These are phyloP conservation scores for Coemansia sp. DNA, from an alignment of 192 early-diverging fungal species.

Conservation along the genomic window DNA sequence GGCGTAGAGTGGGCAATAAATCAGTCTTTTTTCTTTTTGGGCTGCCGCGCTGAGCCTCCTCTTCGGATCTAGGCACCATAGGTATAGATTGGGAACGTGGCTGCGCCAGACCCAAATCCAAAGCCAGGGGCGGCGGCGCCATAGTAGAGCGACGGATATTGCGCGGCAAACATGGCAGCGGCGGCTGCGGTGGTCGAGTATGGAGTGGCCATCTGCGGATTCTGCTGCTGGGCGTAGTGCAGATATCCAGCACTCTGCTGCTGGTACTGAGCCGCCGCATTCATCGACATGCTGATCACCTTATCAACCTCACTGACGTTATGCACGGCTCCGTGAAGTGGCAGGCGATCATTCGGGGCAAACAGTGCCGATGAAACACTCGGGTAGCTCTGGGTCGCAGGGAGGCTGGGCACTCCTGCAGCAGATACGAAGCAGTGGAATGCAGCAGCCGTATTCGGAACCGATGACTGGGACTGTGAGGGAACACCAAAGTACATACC, in stretches of 20 bases:
- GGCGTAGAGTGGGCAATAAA: constrained; percentile 5
- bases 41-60: neutral
- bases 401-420: neutral
- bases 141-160: constrained; percentile 47
- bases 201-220: constrained; percentile 6
- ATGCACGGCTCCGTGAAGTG: constrained; percentile 1
- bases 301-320: constrained; percentile 1
- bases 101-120: constrained; percentile 20
- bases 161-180: constrained; percentile 38
- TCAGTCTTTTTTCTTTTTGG: neutral
- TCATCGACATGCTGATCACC: constrained; percentile 6
- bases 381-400: constrained; percentile 13
- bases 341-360: neutral
- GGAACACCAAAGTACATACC: neutral
- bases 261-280: neutral
- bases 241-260: neutral
- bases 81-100: constrained; percentile 32
- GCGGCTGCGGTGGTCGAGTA: constrained; percentile 22
- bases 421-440: neutral
- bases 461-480: neutral
- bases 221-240: constrained; percentile 19
- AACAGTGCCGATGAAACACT: constrained; percentile 8
- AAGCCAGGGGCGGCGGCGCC: constrained; percentile 10
- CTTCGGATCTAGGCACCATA: constrained; percentile 25
- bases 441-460: neutral